Evolutionary conservation across 2,329 filamentous ascomycete genomes (phyloP).

Genomic region (Botryotinia convoluta): DNA sequence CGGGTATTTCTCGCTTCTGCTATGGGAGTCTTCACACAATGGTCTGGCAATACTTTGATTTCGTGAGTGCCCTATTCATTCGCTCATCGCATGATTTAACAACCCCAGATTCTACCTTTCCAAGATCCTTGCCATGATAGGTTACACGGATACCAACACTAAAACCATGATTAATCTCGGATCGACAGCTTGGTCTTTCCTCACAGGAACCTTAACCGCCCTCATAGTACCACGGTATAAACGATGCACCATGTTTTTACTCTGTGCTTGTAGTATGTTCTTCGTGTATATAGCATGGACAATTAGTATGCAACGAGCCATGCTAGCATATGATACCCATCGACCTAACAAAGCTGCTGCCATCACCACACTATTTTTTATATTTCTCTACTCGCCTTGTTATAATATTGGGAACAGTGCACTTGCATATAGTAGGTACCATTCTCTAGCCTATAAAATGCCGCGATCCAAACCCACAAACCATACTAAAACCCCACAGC

Average conservation of each 20-base stretch:
- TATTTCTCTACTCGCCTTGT: conserved; percentile 56
- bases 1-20: conserved; percentile 49
- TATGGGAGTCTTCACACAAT: conserved; percentile 54
- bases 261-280: conserved; percentile 53
- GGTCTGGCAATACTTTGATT: conserved; percentile 48
- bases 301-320: conserved; percentile 44
- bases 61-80: conserved; percentile 36
- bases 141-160: neutral
- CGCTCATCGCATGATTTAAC: neutral
- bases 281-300: conserved; percentile 56
- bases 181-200: conserved; percentile 45
- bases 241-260: conserved; percentile 51
- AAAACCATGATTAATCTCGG: conserved; percentile 50
- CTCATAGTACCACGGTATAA: conserved; percentile 45
- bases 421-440: conserved; percentile 55
- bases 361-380: conserved; percentile 51
- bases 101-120: conserved; percentile 44
- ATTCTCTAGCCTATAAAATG: neutral
- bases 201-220: conserved; percentile 44
- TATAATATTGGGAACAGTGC: conserved; percentile 68
- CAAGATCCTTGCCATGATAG: conserved; percentile 38
- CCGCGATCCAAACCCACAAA: neutral
- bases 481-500: conserved; percentile 35
- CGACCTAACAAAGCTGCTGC: conserved; percentile 29
- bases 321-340: conserved; percentile 39